These are phyloP conservation scores for Lasiodiplodia gonubiensis DNA, from an alignment of 2,329 filamentous ascomycete species.

Conservation along the genomic window DNA sequence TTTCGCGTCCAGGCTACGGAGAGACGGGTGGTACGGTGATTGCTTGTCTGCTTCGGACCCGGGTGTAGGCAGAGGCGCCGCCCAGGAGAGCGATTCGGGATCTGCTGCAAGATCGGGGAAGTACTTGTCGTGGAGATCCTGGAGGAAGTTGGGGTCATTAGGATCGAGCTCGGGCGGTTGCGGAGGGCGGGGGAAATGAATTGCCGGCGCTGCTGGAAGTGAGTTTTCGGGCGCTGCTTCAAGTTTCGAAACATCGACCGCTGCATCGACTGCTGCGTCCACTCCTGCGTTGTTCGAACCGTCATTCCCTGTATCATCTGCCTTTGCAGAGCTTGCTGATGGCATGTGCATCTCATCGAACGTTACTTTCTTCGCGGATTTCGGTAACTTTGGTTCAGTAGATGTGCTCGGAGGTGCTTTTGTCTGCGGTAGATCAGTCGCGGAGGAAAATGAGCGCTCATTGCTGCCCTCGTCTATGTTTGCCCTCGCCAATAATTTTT, in stretches of 20 bases:
- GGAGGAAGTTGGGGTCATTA: constrained; percentile 79
- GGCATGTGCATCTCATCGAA: constrained; percentile 32
- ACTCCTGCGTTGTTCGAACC: neutral
- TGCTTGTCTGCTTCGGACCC: constrained; percentile 69
- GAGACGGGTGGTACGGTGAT: constrained; percentile 81
- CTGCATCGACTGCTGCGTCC: constrained; percentile 5
- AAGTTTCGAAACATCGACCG: neutral
- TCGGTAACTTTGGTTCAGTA: constrained; percentile 26
- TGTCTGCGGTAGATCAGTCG: constrained; percentile 32
- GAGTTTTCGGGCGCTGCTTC: neutral
- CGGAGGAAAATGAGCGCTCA: constrained; percentile 37
- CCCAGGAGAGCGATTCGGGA: constrained; percentile 87
- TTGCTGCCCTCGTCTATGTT: constrained; percentile 71
- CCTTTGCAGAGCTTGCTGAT: neutral
- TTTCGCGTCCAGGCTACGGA: constrained; percentile 72
- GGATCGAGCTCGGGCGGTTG: constrained; percentile 79
- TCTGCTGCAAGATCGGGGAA: constrained; percentile 88
- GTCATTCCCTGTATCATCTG: neutral
- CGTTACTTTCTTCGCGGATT: constrained; percentile 43
- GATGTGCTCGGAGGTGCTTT: neutral
- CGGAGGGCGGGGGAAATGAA: constrained; percentile 66
- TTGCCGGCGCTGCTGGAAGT: constrained; percentile 35
- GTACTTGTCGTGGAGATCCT: constrained; percentile 87
- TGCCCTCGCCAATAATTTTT: constrained; percentile 76
- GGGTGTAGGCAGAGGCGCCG: constrained; percentile 70